Base-by-base conservation (phyloP, 805 yeast species). In the Hanseniaspora taiwanica region DNA sequence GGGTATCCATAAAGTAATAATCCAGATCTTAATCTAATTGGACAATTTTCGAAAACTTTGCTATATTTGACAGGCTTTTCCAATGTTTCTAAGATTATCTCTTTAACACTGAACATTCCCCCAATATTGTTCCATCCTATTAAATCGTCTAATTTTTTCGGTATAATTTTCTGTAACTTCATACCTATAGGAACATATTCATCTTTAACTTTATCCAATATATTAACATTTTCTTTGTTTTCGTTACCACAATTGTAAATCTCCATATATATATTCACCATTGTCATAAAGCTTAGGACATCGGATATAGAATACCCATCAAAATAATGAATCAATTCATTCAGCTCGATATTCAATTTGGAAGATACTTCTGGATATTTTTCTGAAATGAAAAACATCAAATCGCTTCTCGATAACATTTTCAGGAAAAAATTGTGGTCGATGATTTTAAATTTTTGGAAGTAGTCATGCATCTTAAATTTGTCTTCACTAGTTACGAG, bases 51-150 rank as follows among this genome's bases (percentile, higher is more conserved):
- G 60, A 91, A 89, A n/a, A 89, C 84, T 5, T 96, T 96, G 0
- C 95, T 93, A 54, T 89, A 89, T 51, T 79, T 85, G 1, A 94
- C 84, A 2, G 98, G 98, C 96, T 96, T 89, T 53, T 91, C 97
- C 25, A 89, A 62, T 0, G 97, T 91, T 54, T 89, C 97, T 39
- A 85, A 58, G 8, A 89, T 60, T 0, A 84, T 64, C 8, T 71
- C 65, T 53, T 89, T 89, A 1, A 93, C 91, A 13, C 76, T 80
- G 16, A 62, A 62, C 40, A 89, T 63, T 0, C 96, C 98, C 6
- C 97, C 98, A 47, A 89, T 84, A 48, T 86, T 94, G 2, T 66
- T 51, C 98, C 98, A 89, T 36, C 71, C 70, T 1, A 77, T 13
- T 14, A 29, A 16, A n/a, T 29, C 14, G 33, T 13, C 18, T 16